phyloP scores from a whole-genome alignment of 2,329 filamentous ascomycete species.

The Ophiostoma pallidulum region DNA sequence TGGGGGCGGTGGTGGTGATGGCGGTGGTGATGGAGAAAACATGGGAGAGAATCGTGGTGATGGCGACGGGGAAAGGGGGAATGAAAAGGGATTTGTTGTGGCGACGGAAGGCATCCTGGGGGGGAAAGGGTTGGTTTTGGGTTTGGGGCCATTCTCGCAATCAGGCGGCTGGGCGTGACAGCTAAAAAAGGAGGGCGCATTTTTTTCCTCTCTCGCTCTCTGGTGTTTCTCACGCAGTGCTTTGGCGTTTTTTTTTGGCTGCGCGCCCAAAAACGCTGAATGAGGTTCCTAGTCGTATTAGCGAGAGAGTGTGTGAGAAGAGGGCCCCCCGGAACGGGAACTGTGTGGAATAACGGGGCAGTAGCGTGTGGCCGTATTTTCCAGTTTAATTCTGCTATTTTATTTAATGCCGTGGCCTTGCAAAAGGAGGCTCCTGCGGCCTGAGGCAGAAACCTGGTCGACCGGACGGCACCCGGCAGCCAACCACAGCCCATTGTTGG shows the following conservation, averaged over 20 bases:
- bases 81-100: constrained; percentile 15
- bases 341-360: constrained; percentile 1
- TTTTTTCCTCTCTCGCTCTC: constrained; percentile 7
- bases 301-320: no score
- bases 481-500: not conserved
- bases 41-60: constrained; percentile 11
- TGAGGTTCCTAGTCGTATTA: constrained; percentile 10
- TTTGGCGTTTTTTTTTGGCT: not conserved
- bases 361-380: constrained; percentile 5
- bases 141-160: constrained; percentile 19
- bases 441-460: no score
- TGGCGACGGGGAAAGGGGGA: constrained; percentile 16
- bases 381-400: constrained; percentile 2
- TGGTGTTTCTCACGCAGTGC: constrained; percentile 1
- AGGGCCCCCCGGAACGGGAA: constrained; percentile 7
- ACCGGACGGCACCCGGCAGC: not conserved
- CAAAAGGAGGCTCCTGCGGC: not conserved
- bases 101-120: constrained; percentile 19
- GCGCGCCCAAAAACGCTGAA: not conserved
- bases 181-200: constrained; percentile 17
- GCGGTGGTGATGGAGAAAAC: constrained; percentile 1
- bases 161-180: constrained; percentile 16
- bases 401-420: not conserved
- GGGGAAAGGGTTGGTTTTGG: constrained; percentile 14
- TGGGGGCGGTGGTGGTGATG: constrained; percentile 1